Percentiles rank a stretch among this genome's conserved stretches.
Conservation (phyloP, 2,329 filamentous ascomycete genomes). For the Hawksworthiomyces lignivorus region DNA sequence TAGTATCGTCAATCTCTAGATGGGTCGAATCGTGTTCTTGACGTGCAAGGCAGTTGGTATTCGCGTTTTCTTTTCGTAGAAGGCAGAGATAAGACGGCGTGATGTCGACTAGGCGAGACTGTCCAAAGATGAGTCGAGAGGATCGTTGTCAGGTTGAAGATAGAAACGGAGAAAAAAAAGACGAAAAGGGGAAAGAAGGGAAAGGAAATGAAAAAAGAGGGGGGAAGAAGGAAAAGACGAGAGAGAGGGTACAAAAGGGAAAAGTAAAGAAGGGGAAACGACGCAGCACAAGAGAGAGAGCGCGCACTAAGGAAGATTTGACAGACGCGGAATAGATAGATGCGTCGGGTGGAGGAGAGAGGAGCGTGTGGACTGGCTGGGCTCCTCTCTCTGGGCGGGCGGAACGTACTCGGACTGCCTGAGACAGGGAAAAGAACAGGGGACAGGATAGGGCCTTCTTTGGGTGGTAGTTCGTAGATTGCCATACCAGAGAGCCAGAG, state of each 20-base stretch:
- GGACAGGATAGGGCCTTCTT: too few species aligned
- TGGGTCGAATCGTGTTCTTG: too few species aligned
- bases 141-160: too few species aligned
- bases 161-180: neutral
- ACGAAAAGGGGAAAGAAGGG: slow-evolving; percentile 5
- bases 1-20: too few species aligned
- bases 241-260: slow-evolving; percentile 1
- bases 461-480: slow-evolving; percentile 12
- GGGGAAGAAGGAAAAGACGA: slow-evolving; percentile 1
- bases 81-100: neutral
- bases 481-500: too few species aligned
- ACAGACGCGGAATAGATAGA: slow-evolving; percentile 11
- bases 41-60: too few species aligned
- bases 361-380: too few species aligned
- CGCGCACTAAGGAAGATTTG: neutral
- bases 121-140: too few species aligned
- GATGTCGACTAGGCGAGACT: too few species aligned
- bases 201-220: slow-evolving; percentile 3
- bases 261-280: slow-evolving; percentile 1
- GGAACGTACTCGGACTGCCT: too few species aligned
- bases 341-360: slow-evolving; percentile 4
- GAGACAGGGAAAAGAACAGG: slow-evolving; percentile 6
- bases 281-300: neutral
- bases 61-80: too few species aligned
- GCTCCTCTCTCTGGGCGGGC: too few species aligned